Base-by-base conservation (phyloP, 2,329 filamentous ascomycete genomes). In the Chaetoscypha palmicola region DNA sequence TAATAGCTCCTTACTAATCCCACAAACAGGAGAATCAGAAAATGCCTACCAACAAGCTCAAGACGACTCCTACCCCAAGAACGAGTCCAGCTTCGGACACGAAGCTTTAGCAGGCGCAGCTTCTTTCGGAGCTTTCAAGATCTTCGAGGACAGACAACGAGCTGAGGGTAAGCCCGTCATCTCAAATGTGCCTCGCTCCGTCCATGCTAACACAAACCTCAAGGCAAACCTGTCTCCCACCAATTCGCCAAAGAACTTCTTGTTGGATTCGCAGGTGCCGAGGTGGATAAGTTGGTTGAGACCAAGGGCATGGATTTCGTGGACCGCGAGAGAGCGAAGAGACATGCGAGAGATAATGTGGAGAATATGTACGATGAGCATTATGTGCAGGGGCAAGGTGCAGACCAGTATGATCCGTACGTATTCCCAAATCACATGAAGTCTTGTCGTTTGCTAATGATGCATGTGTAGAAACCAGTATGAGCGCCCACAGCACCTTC, bases 61-160 rank as follows among this genome's bases (percentile, higher is more conserved):
- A 58, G 55, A 64, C 31, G 9, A 45, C 22, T 46, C 85, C 66
- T 32, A 44, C 11, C 5, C 12, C 7, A 67, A 85, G 19, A 48
- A 86, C 67, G 67, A 86, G 66, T 70, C 74, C 56, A 75, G 75
- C 60, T 68, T 86, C 59, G 75, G 76, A 55, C 86, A 91, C 67
- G 85, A 92, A 69, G 61, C 86, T 37, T 62, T 90, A 44, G 85
- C 81, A 52, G 84, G 84, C 50, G 86, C 79, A 46, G 86, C 85
- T 46, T 79, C 82, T 50, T 91, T 91, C 62, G 81, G 78, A 52
- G 86, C 80, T 57, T 84, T 91, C 76, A 88, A 88, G 72, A 70
- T 81, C 17, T 90, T 81, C 58, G 85, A 90, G 67, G 81, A 89
- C 64, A 71, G 76, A 57, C 83, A 89, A 69, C 81, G 83, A 58